Evolutionary conservation across 345 rosid genomes (phyloP), one percentile per base, ranked within the genome.

Genomic region (Brassica rapa): DNA sequence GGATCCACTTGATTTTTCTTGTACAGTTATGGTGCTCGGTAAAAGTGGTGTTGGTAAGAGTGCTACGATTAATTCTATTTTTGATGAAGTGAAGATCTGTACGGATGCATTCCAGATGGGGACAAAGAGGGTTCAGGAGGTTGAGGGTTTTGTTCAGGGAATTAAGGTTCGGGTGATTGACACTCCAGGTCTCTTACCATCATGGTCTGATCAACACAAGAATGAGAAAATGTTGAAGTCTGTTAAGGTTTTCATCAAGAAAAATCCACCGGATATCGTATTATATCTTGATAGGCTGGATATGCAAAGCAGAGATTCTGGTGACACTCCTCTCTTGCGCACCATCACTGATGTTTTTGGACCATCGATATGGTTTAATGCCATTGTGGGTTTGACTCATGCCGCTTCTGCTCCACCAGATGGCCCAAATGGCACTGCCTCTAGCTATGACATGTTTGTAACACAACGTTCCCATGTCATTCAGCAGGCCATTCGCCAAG

Each of bases 351-450:
- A 95, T 51, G 87, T 91, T 75, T 93, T 93, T 84, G 99, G 98
- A 69, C 92, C 96, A 15, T 88, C 98, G 2, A 89, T 95, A 70
- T 95, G 99, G 99, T 95, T 95, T 80, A 95, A 95, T 86, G 99
- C 99, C 32, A 95, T 95, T 74, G 99, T 95, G 78, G 98, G 94
- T 71, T 84, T 95, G 78, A 95, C 99, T 74, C 99, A 95, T 84
- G 99, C 99, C 0, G 99, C 98, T 53, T 91, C 98, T 77, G 98
- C 92, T 84, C 99, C 99, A 30, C 98, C 99, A 67, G 99, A 95
- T 83, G 99, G 98, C 56, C 98, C 96, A 2, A 91, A 93, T 78
- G 99, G 98, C 64, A 87, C 89, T 74, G 92, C 94, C 70, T 90
- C 97, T 55, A 90, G 96, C 83, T 95, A 96, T 77, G 99, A 96